phyloP scores from a whole-genome alignment of 2,329 filamentous ascomycete species.

The Aureobasidium pullulans region DNA sequence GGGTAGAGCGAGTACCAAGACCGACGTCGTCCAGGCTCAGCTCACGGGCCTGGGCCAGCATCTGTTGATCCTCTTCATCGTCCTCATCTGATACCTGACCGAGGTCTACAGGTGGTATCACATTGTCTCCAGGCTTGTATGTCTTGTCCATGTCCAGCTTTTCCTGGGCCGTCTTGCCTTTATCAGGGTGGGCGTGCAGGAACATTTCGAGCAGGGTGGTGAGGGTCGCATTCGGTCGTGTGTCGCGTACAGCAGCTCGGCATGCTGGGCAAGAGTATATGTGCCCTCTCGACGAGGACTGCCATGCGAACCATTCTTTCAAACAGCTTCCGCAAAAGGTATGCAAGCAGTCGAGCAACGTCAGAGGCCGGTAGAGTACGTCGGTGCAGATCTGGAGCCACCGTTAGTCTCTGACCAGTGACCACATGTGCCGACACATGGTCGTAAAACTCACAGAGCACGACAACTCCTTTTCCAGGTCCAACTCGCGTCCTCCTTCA shows the following conservation, averaged over 20 bases:
- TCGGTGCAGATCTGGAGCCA: constrained; percentile 81
- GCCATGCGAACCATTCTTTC: constrained; percentile 90
- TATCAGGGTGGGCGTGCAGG: constrained; percentile 68
- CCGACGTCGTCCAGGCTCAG: constrained; percentile 64
- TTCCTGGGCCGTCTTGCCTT: constrained; percentile 62
- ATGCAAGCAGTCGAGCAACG: constrained; percentile 33
- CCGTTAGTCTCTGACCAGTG: background rate
- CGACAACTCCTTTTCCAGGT: constrained; percentile 87
- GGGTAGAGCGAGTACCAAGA: constrained; percentile 15
- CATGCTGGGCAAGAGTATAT: constrained; percentile 88
- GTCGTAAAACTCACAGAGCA: constrained; percentile 66
- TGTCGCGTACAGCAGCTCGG: constrained; percentile 76
- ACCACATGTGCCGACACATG: background rate
- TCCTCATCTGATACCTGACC: constrained; percentile 50
- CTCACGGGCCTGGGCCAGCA: constrained; percentile 65
- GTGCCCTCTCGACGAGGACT: constrained; percentile 53
- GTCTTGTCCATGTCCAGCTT: constrained; percentile 66
- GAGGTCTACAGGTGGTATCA: constrained; percentile 58
- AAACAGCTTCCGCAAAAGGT: constrained; percentile 94
- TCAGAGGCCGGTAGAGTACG: constrained; percentile 37
- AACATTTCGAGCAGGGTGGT: constrained; percentile 87
- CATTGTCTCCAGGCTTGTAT: constrained; percentile 75
- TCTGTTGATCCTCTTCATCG: constrained; percentile 43
- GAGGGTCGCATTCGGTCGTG: constrained; percentile 82
- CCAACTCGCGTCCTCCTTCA: constrained; percentile 38